Evolutionary conservation across 192 early-diverging fungal genomes (phyloP), one percentile per base, ranked within the genome.

Genomic region (Mortierella claussenii): DNA sequence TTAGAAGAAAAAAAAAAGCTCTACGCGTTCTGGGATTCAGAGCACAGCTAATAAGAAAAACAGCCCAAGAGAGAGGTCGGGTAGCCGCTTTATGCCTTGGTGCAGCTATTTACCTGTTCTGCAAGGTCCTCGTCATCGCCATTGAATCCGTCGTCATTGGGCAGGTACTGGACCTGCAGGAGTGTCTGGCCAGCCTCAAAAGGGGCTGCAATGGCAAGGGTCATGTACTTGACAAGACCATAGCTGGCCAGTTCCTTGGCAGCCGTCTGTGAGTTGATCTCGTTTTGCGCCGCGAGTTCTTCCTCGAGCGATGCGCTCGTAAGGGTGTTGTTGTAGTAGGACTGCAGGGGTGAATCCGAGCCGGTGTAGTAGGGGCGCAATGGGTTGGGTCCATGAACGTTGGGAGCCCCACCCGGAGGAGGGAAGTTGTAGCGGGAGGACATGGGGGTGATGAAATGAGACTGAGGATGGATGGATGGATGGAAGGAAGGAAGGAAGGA

Each of bases 101-200:
- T n/a, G n/a, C n/a, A n/a, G n/a, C n/a, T n/a, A n/a, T 33, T 60
- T 64, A 79, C 60, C 64, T 68, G 50, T 57, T 81, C 84, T 18
- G 78, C 68, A 28, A 70, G 60, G 13, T 83, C 79, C 8, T 50
- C 20, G 3, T 65, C 73, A 47, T 67, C 60, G 27, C 55, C 65
- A 30, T 83, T 68, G n/a, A 81, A 68, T 32, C 82, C 85, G 59
- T 82, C 82, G 48, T 88, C 84, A 31, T 82, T 80, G 15, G 92
- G 92, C 33, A 89, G 42, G 68, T 90, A 89, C 81, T 92, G 92
- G 28, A 92, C 89, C 76, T 94, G 92, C 43, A 92, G 56, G n/a
- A 94, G 78, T 20, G 91, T 92, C 61, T 90, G 89, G 20, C 87
- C 82, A 4, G 87, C 85, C 40, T 87, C 87, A 58, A 94, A 91